phyloP scores from a whole-genome alignment of 1,284 basidiomycete genomes.

The Sporisorium exsertum region DNA sequence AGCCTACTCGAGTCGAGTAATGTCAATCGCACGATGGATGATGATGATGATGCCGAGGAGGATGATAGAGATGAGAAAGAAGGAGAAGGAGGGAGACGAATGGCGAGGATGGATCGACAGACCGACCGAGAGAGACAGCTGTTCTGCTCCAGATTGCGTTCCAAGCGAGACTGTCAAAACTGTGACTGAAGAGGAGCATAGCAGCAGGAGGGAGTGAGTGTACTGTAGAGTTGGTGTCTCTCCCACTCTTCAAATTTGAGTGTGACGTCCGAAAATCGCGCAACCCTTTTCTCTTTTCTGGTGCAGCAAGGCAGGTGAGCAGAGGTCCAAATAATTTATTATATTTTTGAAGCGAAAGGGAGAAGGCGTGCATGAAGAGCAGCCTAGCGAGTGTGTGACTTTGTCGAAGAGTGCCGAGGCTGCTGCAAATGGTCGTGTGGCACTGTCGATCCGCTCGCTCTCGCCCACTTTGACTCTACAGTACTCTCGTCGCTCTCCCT shows the following conservation, averaged over 20 bases:
- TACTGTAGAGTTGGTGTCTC: constrained; percentile 20
- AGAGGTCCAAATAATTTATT: too few relatives aligned
- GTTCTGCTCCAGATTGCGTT: not conserved
- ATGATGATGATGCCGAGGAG: constrained; percentile 8
- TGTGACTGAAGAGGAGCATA: constrained; percentile 2
- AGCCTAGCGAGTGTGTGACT: constrained; percentile 12
- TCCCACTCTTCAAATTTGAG: not conserved
- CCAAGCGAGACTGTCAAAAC: constrained; percentile 12
- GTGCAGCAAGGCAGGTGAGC: not conserved
- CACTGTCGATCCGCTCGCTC: not conserved
- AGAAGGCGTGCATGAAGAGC: not conserved
- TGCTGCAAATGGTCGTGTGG: not conserved
- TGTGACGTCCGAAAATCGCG: constrained; percentile 9
- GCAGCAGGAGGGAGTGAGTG: too few relatives aligned
- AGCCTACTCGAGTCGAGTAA: not conserved
- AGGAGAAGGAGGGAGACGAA: not conserved
- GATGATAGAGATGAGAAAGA: constrained; percentile 9
- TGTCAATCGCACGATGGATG: not conserved
- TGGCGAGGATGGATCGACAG: not conserved
- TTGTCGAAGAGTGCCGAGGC: constrained; percentile 6
- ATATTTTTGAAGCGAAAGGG: too few relatives aligned
- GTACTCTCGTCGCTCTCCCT: not conserved
- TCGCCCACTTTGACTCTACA: not conserved
- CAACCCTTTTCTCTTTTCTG: not conserved
- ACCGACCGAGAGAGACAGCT: not conserved